Evolutionary conservation across 352 stramenopile genomes (phyloP), one percentile per base, ranked within the genome.

Genomic region (Saprolegnia diclina): DNA sequence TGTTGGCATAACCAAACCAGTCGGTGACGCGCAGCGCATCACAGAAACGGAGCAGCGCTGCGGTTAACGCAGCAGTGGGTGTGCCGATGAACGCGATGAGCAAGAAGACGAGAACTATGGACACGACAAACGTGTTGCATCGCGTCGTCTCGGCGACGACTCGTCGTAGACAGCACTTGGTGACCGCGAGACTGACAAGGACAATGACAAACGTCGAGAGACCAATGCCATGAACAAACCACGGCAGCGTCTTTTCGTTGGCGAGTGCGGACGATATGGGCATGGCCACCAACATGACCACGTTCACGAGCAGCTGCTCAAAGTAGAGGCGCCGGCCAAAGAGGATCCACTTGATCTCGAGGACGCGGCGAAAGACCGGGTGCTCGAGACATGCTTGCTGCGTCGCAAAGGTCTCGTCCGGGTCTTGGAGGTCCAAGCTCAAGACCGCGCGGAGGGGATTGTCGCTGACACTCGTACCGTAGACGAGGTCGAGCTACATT

Each of bases 271-370:
- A 61, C 5, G 54, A 61, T 21, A n/a, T 61, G 4, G 54, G 42
- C 32, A 35, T 44, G 16, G 54, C n/a, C 19, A 61, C 22, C 54
- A 61, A 42, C 5, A 61, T 5, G 16, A 61, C 7, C 24, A 61
- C 1, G 32, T 61, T 61, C 54, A 61, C 42, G n/a, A 61, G 24
- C n/a, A 61, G 54, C 35, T 62, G 54, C n/a, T 62, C 16, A 18
- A 62, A 19, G 22, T 62, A 62, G 11, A 38, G 26, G 10, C 54
- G 54, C 21, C 35, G 54, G 24, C 54, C 54, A 62, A 62, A 62
- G 7, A 62, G n/a, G 13, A 38, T 24, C 54, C 54, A 62, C 29
- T 62, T 62, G 10, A 62, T 62, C n/a, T 62, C 21, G 16, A 62
- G n/a, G 18, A 62, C 24, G 18, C 54, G 54, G 19, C 54, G 54